These are phyloP conservation scores for Nigrospora sphaerica DNA, from an alignment of 2,329 filamentous ascomycete genomes.

Conservation along the genomic window DNA sequence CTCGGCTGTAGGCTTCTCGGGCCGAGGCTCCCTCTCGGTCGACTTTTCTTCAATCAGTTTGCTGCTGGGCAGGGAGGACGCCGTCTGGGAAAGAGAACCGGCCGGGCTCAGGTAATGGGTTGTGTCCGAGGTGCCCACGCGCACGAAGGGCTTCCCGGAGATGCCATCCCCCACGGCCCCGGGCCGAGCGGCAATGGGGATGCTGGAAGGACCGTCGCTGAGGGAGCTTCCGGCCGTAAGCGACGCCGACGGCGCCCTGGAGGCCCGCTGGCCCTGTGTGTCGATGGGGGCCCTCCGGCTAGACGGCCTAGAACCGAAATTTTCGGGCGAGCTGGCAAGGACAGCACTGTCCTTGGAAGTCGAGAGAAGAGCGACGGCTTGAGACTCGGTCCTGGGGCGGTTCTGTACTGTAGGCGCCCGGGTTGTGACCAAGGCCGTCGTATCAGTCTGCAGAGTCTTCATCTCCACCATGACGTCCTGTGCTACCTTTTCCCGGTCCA, in stretches of 20 bases:
- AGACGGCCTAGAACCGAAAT: constrained; percentile 5
- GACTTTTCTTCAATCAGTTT: constrained; percentile 14
- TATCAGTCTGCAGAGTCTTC: constrained; percentile 15
- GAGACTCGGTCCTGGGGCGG: constrained; percentile 7
- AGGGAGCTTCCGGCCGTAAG: constrained; percentile 3
- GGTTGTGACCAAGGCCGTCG: constrained; percentile 9
- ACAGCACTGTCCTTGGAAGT: neutral
- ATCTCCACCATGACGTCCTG: constrained; percentile 36
- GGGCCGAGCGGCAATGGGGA: constrained; percentile 12
- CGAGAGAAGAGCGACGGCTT: constrained; percentile 5
- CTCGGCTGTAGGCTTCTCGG: constrained; percentile 4
- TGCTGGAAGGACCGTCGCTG: constrained; percentile 9
- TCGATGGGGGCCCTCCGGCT: constrained; percentile 2
- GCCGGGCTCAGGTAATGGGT: constrained; percentile 14
- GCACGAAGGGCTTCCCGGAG: constrained; percentile 46
- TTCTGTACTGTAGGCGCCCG: constrained; percentile 9
- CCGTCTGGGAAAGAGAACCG: constrained; percentile 16
- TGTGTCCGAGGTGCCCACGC: constrained; percentile 31
- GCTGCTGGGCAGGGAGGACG: constrained; percentile 7
- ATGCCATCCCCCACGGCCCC: constrained; percentile 40
- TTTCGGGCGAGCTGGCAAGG: constrained; percentile 3
- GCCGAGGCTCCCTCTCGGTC: constrained; percentile 4
- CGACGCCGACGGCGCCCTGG: constrained; percentile 10
- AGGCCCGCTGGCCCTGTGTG: constrained; percentile 4
- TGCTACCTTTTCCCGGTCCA: constrained; percentile 37